Conservation (phyloP, 768 basidiomycete genomes). For the Phylloporus arenicola region DNA sequence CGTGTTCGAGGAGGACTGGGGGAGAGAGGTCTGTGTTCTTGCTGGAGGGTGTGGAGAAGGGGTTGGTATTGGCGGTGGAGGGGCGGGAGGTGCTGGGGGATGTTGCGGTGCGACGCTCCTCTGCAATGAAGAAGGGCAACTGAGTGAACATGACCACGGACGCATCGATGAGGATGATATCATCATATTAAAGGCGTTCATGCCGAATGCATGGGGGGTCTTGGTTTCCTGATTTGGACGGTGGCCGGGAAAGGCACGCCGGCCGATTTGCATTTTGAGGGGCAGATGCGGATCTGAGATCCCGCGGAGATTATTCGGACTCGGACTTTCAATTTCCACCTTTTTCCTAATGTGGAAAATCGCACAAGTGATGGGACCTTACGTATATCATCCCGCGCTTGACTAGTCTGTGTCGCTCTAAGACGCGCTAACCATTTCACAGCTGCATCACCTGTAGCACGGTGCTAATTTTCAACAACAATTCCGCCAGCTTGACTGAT, state of each 20-base stretch:
- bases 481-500: not conserved
- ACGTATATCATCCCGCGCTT: not conserved
- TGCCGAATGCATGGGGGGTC: not conserved
- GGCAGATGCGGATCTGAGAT: conserved; percentile 26
- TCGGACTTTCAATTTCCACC: conserved; percentile 7
- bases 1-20: conserved; percentile 14
- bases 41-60: conserved; percentile 51
- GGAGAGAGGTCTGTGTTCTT: conserved; percentile 36
- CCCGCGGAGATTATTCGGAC: conserved; percentile 19
- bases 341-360: not conserved
- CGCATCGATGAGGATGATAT: conserved; percentile 8
- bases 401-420: not conserved
- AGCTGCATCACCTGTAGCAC: not conserved
- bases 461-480: not conserved
- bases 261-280: conserved; percentile 18
- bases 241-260: not conserved
- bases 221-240: not conserved
- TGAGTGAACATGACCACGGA: conserved; percentile 5
- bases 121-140: conserved; percentile 20
- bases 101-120: not conserved
- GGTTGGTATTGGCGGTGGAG: conserved; percentile 33
- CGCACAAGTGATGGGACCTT: not conserved
- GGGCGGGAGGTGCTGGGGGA: conserved; percentile 10
- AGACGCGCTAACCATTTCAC: not conserved
- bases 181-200: conserved; percentile 5